Conservation (phyloP, 2,329 filamentous ascomycete species). For the Ophiognomonia clavigignenti-juglandacearum region DNA sequence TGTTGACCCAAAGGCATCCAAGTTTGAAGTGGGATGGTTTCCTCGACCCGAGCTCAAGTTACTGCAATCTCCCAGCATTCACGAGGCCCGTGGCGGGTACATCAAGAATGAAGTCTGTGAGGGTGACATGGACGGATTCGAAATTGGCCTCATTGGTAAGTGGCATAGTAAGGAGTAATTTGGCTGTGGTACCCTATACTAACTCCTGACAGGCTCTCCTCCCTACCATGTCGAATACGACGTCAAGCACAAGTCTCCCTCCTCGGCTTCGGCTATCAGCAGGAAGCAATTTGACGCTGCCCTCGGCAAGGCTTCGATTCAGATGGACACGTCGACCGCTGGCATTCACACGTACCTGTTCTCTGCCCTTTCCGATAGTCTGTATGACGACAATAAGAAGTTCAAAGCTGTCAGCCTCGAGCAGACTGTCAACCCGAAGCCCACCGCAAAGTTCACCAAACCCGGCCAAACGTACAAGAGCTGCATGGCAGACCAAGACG, state of each 20-base stretch:
- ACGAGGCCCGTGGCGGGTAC: conserved; percentile 46
- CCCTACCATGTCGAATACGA: conserved; percentile 83
- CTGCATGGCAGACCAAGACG: conserved; percentile 77
- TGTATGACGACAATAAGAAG: conserved; percentile 70
- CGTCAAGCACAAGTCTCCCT: conserved; percentile 64
- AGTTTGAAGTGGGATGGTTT: conserved; percentile 82
- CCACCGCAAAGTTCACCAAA: conserved; percentile 74
- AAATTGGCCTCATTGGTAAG: conserved; percentile 72
- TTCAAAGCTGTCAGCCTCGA: conserved; percentile 65
- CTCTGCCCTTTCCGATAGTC: conserved; percentile 72
- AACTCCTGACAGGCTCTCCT: conserved; percentile 55
- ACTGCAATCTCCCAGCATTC: conserved; percentile 59
- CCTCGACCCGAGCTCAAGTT: conserved; percentile 69
- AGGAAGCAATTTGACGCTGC: conserved; percentile 73
- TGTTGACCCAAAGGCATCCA: conserved; percentile 67
- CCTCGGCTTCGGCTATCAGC: conserved; percentile 58
- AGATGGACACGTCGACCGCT: conserved; percentile 79
- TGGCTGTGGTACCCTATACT: conserved; percentile 19
- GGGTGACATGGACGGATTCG: conserved; percentile 85
- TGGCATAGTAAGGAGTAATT: not conserved
- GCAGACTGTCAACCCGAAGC: conserved; percentile 80
- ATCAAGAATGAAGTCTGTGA: conserved; percentile 84
- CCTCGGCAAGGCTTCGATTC: conserved; percentile 69
- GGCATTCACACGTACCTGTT: conserved; percentile 87
- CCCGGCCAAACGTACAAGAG: conserved; percentile 94